Conservation (phyloP, 495 filamentous ascomycete genomes). For the Cercophora samala region DNA sequence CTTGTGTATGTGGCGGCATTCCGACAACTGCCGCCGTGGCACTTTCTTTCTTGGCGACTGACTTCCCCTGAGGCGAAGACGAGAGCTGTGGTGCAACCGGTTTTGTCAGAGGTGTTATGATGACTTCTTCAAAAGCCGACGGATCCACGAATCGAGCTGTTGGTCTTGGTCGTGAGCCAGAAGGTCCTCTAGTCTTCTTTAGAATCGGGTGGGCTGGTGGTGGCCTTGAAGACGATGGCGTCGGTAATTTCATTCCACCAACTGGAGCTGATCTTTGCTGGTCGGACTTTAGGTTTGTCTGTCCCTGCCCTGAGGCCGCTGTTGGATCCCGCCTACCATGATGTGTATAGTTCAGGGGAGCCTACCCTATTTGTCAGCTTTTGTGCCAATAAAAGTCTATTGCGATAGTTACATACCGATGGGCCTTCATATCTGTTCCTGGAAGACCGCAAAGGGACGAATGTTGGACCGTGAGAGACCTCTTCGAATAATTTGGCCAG, state of each 20-base stretch:
- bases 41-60: neutral
- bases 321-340: neutral
- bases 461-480: slow-evolving; percentile 48
- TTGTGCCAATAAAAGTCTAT: neutral
- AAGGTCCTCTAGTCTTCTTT: slow-evolving; percentile 53
- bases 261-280: slow-evolving; percentile 5
- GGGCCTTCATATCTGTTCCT: neutral
- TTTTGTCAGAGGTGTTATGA: neutral
- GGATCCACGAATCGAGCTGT: slow-evolving; percentile 53
- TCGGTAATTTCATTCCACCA: slow-evolving; percentile 25
- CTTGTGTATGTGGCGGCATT: neutral
- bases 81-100: neutral
- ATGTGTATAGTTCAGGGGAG: neutral
- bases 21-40: neutral
- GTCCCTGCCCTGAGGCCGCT: neutral
- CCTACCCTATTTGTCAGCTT: neutral
- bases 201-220: slow-evolving; percentile 47
- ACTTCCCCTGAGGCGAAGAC: neutral
- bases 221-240: slow-evolving; percentile 32
- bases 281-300: slow-evolving; percentile 12
- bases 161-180: slow-evolving; percentile 46
- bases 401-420: neutral
- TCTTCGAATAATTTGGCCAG: slow-evolving; percentile 49
- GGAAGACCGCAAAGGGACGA: slow-evolving; percentile 46
- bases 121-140: slow-evolving; percentile 35